Percentiles rank a stretch among this genome's conserved stretches.
Conservation (phyloP, 2,329 filamentous ascomycete genomes). For the Ceratocystis harringtonii region DNA sequence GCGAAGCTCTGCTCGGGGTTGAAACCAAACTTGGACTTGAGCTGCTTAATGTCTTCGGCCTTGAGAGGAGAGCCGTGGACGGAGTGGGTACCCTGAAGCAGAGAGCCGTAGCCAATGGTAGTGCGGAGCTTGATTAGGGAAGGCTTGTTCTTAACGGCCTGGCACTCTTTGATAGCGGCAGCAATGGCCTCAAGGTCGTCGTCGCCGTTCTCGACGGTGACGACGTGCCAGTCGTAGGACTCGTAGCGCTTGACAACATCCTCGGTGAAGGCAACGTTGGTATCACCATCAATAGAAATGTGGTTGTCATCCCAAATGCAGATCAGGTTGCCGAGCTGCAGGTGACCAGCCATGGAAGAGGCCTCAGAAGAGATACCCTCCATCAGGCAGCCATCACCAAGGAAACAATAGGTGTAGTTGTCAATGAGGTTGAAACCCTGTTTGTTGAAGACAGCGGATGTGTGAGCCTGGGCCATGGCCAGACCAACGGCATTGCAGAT, state of each 20-base stretch:
- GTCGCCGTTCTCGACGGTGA: constrained; percentile 77
- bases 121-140: constrained; percentile 93
- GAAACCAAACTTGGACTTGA: constrained; percentile 94
- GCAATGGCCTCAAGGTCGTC: constrained; percentile 76
- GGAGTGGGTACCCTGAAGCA: constrained; percentile 81
- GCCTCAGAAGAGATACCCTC: constrained; percentile 94
- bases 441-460: constrained; percentile 88
- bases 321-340: constrained; percentile 96
- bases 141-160: constrained; percentile 89
- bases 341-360: constrained; percentile 79
- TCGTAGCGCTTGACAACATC: constrained; percentile 91
- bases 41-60: constrained; percentile 79
- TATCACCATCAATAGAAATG: constrained; percentile 90
- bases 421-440: constrained; percentile 77
- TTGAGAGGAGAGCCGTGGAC: constrained; percentile 96
- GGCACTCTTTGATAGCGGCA: constrained; percentile 69
- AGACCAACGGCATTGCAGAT: constrained; percentile 95
- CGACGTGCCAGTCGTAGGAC: constrained; percentile 89
- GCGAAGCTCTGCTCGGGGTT: constrained; percentile 85
- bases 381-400: constrained; percentile 97
- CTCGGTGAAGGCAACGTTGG: constrained; percentile 91
- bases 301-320: constrained; percentile 97
- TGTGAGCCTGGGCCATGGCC: constrained; percentile 89
- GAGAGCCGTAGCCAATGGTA: constrained; percentile 92
- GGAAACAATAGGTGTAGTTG: constrained; percentile 95